Conservation (phyloP, 2,329 filamentous ascomycete genomes). For the Beauveria rudraprayagi region DNA sequence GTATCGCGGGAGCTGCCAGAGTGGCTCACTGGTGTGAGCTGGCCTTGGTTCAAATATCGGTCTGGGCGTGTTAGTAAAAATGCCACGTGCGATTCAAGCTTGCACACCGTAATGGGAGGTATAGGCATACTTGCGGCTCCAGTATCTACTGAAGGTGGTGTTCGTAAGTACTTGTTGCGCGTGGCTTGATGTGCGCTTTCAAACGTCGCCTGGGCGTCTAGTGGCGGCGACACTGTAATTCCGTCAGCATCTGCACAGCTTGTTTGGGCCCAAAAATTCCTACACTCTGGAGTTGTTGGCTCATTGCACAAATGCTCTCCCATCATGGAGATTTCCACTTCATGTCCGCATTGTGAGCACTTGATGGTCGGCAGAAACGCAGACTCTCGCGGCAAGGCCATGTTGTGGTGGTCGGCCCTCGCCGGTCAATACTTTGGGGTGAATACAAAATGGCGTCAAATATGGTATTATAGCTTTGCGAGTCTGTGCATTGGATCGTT, state of each 20-base stretch:
- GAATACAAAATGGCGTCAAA: neutral
- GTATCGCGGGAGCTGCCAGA: conserved; percentile 50
- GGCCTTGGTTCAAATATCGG: conserved; percentile 44
- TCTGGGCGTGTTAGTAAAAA: conserved; percentile 33
- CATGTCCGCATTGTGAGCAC: conserved; percentile 69
- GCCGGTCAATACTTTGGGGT: neutral
- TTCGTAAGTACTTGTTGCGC: conserved; percentile 30
- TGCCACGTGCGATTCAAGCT: neutral
- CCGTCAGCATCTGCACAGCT: neutral
- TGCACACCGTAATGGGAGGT: neutral
- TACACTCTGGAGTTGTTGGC: conserved; percentile 39
- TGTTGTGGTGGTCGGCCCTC: conserved; percentile 18
- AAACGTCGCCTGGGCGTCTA: conserved; percentile 24
- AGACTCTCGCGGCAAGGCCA: conserved; percentile 51
- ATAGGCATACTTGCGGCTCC: conserved; percentile 41
- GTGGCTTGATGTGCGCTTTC: conserved; percentile 17
- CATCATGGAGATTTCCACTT: conserved; percentile 80
- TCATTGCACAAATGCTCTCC: conserved; percentile 68
- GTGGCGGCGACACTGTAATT: conserved; percentile 30
- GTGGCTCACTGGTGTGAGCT: conserved; percentile 57
- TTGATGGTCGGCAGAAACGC: conserved; percentile 76
- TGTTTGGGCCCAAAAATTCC: conserved; percentile 9
- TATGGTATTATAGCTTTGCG: neutral
- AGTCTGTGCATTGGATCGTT: neutral
- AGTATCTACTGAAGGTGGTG: conserved; percentile 43